These are phyloP conservation scores for Linanthus parryae DNA, from an alignment of 148 eudicot genomes.

Conservation along the genomic window DNA sequence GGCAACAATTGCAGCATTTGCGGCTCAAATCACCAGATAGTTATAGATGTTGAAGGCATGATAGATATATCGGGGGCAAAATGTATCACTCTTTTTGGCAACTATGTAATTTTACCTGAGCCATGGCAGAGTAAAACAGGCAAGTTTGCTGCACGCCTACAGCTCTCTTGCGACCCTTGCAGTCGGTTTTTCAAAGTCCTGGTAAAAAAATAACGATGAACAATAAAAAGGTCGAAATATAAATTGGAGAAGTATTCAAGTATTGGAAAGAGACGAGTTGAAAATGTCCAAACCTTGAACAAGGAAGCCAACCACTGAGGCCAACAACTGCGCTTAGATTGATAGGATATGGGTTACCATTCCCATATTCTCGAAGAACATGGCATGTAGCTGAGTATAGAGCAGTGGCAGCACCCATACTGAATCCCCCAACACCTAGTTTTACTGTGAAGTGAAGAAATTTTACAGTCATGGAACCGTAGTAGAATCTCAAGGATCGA, in stretches of 20 bases:
- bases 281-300: slow-evolving; percentile 76
- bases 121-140: slow-evolving; percentile 93
- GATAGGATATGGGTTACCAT: slow-evolving; percentile 48
- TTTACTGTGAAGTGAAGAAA: too few species aligned
- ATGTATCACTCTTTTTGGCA: too few species aligned
- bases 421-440: slow-evolving; percentile 92
- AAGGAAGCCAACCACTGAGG: slow-evolving; percentile 96
- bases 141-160: slow-evolving; percentile 67
- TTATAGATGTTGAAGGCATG: too few species aligned
- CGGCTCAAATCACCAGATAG: too few species aligned
- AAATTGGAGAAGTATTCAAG: neutral
- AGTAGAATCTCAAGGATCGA: too few species aligned
- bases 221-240: neutral
- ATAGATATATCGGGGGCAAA: too few species aligned
- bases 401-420: slow-evolving; percentile 94
- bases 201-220: neutral
- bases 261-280: too few species aligned
- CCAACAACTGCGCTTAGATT: slow-evolving; percentile 77
- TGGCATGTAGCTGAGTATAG: slow-evolving; percentile 75
- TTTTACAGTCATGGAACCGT: too few species aligned
- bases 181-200: slow-evolving; percentile 53
- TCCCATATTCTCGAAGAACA: slow-evolving; percentile 52
- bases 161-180: slow-evolving; percentile 46
- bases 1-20: too few species aligned
- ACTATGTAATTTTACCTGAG: too few species aligned